Evolutionary conservation across 768 basidiomycete genomes (phyloP).

Genomic region (Trametes cingulata): DNA sequence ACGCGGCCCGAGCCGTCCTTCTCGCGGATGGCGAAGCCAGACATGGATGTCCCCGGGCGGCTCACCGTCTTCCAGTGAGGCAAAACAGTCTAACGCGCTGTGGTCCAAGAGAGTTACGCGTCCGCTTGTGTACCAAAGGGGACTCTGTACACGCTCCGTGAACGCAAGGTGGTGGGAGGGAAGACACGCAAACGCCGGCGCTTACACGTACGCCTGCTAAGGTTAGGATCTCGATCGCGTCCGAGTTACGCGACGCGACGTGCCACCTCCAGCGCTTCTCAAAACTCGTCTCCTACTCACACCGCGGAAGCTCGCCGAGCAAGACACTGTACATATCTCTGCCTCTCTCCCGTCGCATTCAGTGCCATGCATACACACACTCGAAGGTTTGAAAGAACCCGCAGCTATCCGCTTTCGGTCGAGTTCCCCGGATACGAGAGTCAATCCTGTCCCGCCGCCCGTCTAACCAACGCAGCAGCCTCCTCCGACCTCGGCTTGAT

Average conservation of each 20-base stretch:
- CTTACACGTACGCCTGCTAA: background rate
- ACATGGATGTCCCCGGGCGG: background rate
- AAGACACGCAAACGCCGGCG: background rate
- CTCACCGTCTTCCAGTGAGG: no score
- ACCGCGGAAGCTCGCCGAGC: no score
- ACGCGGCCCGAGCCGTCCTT: constrained; percentile 22
- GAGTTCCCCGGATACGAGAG: background rate
- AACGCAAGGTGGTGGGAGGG: background rate
- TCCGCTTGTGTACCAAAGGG: no score
- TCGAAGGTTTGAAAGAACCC: no score
- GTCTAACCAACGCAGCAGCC: constrained; percentile 16
- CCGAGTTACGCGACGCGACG: background rate
- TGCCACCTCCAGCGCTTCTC: no score
- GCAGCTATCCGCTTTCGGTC: background rate
- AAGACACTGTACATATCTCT: no score
- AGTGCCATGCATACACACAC: background rate
- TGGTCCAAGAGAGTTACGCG: no score
- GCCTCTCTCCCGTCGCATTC: background rate
- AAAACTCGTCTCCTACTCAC: no score
- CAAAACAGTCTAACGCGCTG: background rate
- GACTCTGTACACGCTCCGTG: no score
- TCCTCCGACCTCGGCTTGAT: constrained; percentile 24
- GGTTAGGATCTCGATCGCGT: constrained; percentile 2
- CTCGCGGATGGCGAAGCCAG: constrained; percentile 11
- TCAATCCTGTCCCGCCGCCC: background rate